phyloP scores from a whole-genome alignment of 108 stramenopile species.

The Aurantiochytrium sp. region DNA sequence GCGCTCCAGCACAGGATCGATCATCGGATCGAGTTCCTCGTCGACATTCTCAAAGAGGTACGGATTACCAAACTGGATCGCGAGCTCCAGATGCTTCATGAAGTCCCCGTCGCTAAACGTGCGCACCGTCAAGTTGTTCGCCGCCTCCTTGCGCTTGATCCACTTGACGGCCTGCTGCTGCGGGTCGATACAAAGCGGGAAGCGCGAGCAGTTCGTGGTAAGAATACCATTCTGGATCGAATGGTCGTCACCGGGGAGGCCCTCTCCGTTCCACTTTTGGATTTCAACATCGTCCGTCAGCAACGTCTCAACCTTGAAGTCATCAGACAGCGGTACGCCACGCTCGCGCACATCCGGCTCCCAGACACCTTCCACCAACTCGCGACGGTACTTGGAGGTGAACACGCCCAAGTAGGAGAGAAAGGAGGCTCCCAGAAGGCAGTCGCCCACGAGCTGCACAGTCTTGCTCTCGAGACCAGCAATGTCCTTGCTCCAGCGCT shows the following conservation, averaged over 20 bases:
- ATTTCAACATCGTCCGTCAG: constrained; percentile 57
- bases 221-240: constrained; percentile 61
- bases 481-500: constrained; percentile 55
- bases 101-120: constrained; percentile 58
- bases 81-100: constrained; percentile 66
- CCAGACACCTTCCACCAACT: constrained; percentile 35
- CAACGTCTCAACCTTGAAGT: constrained; percentile 43
- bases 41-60: constrained; percentile 64
- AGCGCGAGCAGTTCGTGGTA: constrained; percentile 53
- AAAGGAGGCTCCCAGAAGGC: constrained; percentile 50
- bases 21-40: constrained; percentile 63
- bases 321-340: constrained; percentile 43
- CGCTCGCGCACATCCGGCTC: constrained; percentile 30
- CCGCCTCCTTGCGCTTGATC: constrained; percentile 60
- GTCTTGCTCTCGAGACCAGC: constrained; percentile 29
- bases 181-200: constrained; percentile 63
- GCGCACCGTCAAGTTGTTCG: constrained; percentile 49
- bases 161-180: constrained; percentile 64
- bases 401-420: constrained; percentile 59
- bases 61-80: constrained; percentile 64
- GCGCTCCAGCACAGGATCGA: constrained; percentile 61
- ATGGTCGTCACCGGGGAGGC: constrained; percentile 63
- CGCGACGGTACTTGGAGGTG: constrained; percentile 50
- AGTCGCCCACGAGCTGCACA: constrained; percentile 52
- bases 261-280: constrained; percentile 58